phyloP scores from a whole-genome alignment of 352 stramenopile species.

The Pythium plurisporium region DNA sequence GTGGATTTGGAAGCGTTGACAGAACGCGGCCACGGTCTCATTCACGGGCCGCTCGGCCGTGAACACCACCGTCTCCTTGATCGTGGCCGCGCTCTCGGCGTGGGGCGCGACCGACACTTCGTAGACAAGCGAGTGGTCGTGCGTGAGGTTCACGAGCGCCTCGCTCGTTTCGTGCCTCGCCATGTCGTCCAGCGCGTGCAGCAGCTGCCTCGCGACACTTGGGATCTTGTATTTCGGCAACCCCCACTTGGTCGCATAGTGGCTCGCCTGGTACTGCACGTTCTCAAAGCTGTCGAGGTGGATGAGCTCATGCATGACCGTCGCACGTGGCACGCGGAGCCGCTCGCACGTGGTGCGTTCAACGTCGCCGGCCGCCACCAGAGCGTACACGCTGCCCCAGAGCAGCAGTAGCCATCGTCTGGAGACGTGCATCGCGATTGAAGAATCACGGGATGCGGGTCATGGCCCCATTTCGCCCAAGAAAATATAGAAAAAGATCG shows the following conservation, averaged over 20 bases:
- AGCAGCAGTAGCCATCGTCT: neutral
- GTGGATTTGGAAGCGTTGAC: constrained; percentile 18
- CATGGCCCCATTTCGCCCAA: neutral
- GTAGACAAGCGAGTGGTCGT: constrained; percentile 50
- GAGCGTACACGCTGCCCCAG: neutral
- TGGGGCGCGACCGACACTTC: constrained; percentile 20
- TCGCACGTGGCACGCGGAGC: constrained; percentile 14
- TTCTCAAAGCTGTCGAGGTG: constrained; percentile 14
- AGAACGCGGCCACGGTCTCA: constrained; percentile 28
- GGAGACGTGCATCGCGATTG: no score
- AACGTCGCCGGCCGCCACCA: neutral
- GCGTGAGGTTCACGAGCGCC: constrained; percentile 50
- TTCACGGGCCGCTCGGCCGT: constrained; percentile 32
- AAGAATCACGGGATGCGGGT: neutral
- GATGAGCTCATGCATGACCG: constrained; percentile 12
- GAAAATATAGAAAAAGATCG: constrained; percentile 20
- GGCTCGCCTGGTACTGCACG: neutral
- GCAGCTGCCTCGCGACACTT: constrained; percentile 23
- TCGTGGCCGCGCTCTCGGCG: neutral
- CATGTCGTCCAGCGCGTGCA: constrained; percentile 44
- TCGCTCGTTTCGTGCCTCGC: constrained; percentile 34
- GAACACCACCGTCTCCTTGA: constrained; percentile 14
- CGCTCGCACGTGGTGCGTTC: neutral
- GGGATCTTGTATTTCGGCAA: constrained; percentile 15
- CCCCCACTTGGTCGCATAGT: neutral